Evolutionary conservation across 768 basidiomycete genomes (phyloP).

Genomic region (Amyloporia xantha): DNA sequence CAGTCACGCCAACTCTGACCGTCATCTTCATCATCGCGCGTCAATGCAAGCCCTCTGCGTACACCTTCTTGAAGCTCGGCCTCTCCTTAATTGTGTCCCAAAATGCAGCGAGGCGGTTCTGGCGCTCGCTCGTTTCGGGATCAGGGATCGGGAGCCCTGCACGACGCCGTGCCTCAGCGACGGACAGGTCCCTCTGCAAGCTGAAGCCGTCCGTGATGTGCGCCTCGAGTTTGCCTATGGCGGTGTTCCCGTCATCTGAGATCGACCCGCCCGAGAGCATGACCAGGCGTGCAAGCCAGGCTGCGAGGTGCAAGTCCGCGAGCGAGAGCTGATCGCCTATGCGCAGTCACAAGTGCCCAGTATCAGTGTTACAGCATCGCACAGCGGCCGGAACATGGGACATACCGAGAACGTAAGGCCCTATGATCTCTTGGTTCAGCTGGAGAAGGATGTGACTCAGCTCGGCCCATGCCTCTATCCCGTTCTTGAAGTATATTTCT

Average conservation of each 20-base stretch:
- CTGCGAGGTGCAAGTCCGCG: conserved; percentile 74
- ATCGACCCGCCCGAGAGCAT: conserved; percentile 47
- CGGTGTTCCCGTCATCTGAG: conserved; percentile 44
- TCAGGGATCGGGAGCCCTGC: conserved; percentile 22
- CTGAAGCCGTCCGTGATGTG: conserved; percentile 41
- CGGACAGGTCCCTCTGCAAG: conserved; percentile 37
- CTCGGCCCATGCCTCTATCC: conserved; percentile 44
- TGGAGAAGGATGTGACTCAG: conserved; percentile 40
- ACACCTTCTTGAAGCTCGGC: conserved; percentile 69
- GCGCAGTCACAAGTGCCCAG: neutral
- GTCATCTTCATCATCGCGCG: neutral
- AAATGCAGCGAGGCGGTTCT: conserved; percentile 56
- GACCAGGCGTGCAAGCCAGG: conserved; percentile 64
- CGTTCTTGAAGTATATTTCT: conserved; percentile 43
- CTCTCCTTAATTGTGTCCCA: conserved; percentile 65
- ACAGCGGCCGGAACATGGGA: neutral
- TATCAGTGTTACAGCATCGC: neutral
- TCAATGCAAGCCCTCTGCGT: conserved; percentile 41
- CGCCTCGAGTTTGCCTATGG: conserved; percentile 45
- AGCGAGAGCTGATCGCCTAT: conserved; percentile 81
- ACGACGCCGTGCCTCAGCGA: conserved; percentile 26
- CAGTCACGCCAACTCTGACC: no score
- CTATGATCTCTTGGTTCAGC: conserved; percentile 52
- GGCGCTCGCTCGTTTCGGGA: conserved; percentile 23
- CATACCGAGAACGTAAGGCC: conserved; percentile 61